Conservation (phyloP, 176 grass and related monocot species). For the Phoenix roebelenii region DNA sequence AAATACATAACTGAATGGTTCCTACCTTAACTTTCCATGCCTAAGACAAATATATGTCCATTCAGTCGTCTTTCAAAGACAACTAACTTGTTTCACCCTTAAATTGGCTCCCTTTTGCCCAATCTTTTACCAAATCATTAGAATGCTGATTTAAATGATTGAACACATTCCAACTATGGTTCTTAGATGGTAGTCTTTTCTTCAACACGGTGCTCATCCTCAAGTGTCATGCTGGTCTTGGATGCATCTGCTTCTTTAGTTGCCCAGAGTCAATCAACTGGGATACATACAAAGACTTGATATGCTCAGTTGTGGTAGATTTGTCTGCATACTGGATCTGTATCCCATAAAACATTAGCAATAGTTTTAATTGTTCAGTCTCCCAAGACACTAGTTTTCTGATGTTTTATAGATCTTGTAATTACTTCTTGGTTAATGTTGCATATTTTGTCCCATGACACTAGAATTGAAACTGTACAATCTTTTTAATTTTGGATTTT, state of each 20-base stretch:
- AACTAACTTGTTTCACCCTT: neutral
- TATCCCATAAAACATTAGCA: neutral
- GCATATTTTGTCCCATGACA: constrained; percentile 5
- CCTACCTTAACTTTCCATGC: too few relatives aligned
- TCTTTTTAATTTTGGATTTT: constrained; percentile 22
- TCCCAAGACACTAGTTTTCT: neutral
- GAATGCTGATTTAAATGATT: neutral
- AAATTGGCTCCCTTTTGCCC: neutral
- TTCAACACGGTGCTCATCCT: neutral
- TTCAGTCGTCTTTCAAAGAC: neutral
- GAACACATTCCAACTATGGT: neutral
- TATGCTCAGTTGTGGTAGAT: neutral
- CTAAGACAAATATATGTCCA: neutral
- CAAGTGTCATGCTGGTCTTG: neutral
- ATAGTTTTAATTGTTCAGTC: too few relatives aligned
- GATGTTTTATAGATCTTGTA: neutral
- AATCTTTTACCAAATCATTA: neutral
- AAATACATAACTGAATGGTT: neutral
- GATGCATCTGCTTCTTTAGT: neutral
- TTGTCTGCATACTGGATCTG: neutral
- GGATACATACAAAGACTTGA: too few relatives aligned
- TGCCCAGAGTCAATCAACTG: too few relatives aligned
- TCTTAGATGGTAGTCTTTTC: neutral
- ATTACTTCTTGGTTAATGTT: neutral
- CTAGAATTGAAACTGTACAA: constrained; percentile 7